A percentile compares a stretch with the other conserved stretches of the same genome.
Conservation (phyloP, 257 asterid species). For the Buddleja alternifolia region DNA sequence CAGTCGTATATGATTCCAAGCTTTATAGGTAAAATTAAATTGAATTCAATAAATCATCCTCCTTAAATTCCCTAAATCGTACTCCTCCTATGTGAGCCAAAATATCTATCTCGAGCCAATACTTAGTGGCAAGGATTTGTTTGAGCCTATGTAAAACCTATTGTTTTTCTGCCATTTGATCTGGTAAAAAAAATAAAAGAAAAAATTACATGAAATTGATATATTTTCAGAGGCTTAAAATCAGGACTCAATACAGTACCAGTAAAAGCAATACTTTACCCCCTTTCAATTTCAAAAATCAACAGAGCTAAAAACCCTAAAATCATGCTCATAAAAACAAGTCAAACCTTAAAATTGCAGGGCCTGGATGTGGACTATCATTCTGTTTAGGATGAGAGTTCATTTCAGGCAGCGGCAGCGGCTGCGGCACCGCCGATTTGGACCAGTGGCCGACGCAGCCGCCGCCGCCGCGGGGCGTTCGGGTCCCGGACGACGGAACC, state of each 20-base stretch:
- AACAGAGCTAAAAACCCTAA: background rate
- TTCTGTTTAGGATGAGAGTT: constrained; percentile 27
- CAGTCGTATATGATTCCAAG: too few species aligned
- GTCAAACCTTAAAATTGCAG: constrained; percentile 41
- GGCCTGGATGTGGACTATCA: constrained; percentile 33
- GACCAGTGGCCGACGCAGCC: constrained; percentile 49
- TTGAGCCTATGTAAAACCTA: too few species aligned
- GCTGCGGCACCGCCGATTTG: constrained; percentile 73
- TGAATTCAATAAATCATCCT: too few species aligned
- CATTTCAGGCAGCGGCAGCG: constrained; percentile 72
- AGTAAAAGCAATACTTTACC: background rate
- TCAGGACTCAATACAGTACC: background rate
- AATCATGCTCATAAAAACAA: constrained; percentile 3
- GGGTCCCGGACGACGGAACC: constrained; percentile 31
- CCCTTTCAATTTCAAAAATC: background rate
- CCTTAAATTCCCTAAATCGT: too few species aligned
- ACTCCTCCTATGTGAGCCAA: too few species aligned
- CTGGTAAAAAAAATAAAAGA: too few species aligned
- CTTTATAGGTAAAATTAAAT: too few species aligned
- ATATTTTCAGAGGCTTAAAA: too few species aligned
- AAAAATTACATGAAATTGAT: too few species aligned
- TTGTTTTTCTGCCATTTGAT: too few species aligned
- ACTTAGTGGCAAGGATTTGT: too few species aligned
- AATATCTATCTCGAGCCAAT: too few species aligned
- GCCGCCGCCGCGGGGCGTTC: constrained; percentile 26